Percentiles rank a stretch among this genome's conserved stretches.
Conservation (phyloP, 257 asterid species). For the Sherardia arvensis region DNA sequence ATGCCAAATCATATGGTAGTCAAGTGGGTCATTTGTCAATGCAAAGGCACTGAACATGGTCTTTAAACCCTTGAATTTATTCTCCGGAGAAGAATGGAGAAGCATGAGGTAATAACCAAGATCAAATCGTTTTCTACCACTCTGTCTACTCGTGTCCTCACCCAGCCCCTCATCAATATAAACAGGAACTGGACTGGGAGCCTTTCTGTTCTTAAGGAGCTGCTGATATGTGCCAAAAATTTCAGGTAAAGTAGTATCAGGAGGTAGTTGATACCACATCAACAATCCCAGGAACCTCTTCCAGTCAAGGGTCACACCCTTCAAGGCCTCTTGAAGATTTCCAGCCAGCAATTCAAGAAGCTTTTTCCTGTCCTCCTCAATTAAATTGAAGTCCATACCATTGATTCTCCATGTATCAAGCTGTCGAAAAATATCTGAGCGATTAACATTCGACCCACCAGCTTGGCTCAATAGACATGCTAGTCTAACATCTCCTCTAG, state of each 20-base stretch:
- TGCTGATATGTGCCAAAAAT: constrained; percentile 70
- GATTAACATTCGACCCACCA: constrained; percentile 64
- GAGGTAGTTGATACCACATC: constrained; percentile 95
- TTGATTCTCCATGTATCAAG: constrained; percentile 84
- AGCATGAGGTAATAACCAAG: constrained; percentile 89
- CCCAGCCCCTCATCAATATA: constrained; percentile 81
- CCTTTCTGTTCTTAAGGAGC: constrained; percentile 75
- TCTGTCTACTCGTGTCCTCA: constrained; percentile 40
- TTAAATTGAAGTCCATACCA: constrained; percentile 83
- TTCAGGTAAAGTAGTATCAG: constrained; percentile 67
- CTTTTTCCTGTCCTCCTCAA: constrained; percentile 71
- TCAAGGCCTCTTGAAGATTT: constrained; percentile 64
- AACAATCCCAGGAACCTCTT: constrained; percentile 86
- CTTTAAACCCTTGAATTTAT: constrained; percentile 60
- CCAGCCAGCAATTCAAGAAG: constrained; percentile 89
- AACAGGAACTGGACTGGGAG: constrained; percentile 90
- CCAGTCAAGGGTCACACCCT: constrained; percentile 79
- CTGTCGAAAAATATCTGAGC: constrained; percentile 63
- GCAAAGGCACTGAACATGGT: constrained; percentile 92
- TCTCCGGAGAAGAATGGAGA: constrained; percentile 84
- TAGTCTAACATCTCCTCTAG: constrained; percentile 93
- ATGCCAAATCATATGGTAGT: constrained; percentile 99
- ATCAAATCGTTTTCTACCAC: constrained; percentile 54
- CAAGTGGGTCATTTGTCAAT: constrained; percentile 93
- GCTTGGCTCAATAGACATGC: constrained; percentile 91